Evolutionary conservation across 2,329 filamentous ascomycete genomes (phyloP).

Genomic region (Trichoderma koningiopsis): DNA sequence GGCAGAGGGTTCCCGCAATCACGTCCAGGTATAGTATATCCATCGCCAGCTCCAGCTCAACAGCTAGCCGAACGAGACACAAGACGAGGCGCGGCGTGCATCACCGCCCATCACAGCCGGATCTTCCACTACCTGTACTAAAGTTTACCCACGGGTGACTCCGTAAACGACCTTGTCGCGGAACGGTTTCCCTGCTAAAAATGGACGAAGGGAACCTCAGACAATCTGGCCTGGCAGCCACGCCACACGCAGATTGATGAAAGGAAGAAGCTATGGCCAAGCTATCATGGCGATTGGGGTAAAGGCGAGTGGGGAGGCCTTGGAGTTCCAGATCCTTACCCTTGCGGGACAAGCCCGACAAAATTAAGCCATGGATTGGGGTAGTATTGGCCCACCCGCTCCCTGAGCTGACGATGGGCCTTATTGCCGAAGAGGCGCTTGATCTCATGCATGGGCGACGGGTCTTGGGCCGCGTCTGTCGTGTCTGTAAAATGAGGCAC

Average conservation of each 20-base stretch:
- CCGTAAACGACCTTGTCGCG: background rate
- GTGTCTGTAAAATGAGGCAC: conserved; percentile 13
- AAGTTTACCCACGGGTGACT: background rate
- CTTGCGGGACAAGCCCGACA: conserved; percentile 8
- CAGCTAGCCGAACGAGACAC: conserved; percentile 9
- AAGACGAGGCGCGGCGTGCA: background rate
- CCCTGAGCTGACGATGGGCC: conserved; percentile 22
- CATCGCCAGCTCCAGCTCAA: background rate
- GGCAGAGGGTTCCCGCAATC: conserved; percentile 4
- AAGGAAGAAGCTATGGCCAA: conserved; percentile 21
- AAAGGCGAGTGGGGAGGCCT: background rate
- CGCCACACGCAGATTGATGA: background rate
- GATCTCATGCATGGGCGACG: conserved; percentile 18
- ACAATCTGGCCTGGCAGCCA: background rate
- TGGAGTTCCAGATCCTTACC: conserved; percentile 24
- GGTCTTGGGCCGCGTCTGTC: conserved; percentile 7
- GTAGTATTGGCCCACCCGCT: conserved; percentile 20
- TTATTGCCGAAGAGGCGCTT: conserved; percentile 25
- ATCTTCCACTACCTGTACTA: background rate
- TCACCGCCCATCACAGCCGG: background rate
- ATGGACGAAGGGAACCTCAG: conserved; percentile 23
- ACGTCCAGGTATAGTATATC: background rate
- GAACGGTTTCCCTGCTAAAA: background rate
- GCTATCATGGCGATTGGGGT: conserved; percentile 11
- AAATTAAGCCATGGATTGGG: conserved; percentile 20